Conservation (phyloP, 352 stramenopile species). For the Poterioochromonas sp. region DNA sequence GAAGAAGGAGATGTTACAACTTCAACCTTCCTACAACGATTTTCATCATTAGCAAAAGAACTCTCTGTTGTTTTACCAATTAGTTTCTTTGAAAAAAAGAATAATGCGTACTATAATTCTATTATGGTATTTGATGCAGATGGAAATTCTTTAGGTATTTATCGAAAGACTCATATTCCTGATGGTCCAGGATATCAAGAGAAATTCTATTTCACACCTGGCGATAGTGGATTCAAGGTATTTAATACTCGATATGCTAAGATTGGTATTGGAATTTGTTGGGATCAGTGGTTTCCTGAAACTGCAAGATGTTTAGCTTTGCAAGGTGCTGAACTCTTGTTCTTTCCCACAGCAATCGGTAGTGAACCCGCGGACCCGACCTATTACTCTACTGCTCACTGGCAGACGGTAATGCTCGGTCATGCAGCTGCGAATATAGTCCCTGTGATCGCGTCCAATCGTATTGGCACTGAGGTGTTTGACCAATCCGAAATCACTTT, state of each 20-base stretch:
- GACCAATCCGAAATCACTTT: constrained; percentile 68
- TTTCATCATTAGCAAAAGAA: constrained; percentile 74
- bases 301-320: constrained; percentile 69
- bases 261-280: constrained; percentile 74
- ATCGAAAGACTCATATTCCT: constrained; percentile 80
- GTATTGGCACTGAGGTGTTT: constrained; percentile 60
- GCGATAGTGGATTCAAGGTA: constrained; percentile 72
- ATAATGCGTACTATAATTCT: constrained; percentile 82
- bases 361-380: constrained; percentile 60
- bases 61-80: constrained; percentile 72
- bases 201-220: constrained; percentile 70
- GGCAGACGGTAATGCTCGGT: constrained; percentile 79
- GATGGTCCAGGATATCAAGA: constrained; percentile 63
- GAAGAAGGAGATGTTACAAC: constrained; percentile 61
- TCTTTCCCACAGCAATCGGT: constrained; percentile 52
- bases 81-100: constrained; percentile 76
- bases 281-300: constrained; percentile 82
- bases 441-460: constrained; percentile 76
- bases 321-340: constrained; percentile 69
- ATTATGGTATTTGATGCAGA: constrained; percentile 78
- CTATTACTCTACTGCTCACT: constrained; percentile 72
- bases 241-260: constrained; percentile 73
- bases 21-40: constrained; percentile 63
- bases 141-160: constrained; percentile 63
- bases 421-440: constrained; percentile 75